These are phyloP conservation scores for Rheum nobile DNA, from an alignment of 148 eudicot species.

Conservation along the genomic window DNA sequence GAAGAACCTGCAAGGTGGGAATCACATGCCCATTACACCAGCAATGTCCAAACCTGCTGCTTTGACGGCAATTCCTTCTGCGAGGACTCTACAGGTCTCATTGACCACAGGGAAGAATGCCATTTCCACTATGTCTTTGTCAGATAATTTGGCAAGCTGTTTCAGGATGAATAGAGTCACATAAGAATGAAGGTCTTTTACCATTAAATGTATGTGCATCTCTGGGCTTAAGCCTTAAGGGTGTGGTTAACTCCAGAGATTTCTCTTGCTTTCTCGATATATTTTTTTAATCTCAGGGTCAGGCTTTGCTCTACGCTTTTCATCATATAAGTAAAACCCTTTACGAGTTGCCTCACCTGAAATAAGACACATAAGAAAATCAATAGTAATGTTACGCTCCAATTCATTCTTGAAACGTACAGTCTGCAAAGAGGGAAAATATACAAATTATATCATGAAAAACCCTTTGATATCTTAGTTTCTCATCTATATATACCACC, in stretches of 20 bases:
- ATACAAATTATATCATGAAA: constrained; percentile 18
- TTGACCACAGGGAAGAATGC: constrained; percentile 88
- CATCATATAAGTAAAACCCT: constrained; percentile 83
- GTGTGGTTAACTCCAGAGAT: constrained; percentile 39
- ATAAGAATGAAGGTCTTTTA: not conserved
- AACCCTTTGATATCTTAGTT: not conserved
- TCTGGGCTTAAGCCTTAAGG: not conserved
- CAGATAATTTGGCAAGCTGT: constrained; percentile 52
- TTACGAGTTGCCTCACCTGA: constrained; percentile 83
- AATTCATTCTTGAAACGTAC: constrained; percentile 91
- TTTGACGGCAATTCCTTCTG: constrained; percentile 88
- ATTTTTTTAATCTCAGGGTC: constrained; percentile 77
- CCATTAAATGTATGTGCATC: not conserved
- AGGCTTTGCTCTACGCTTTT: constrained; percentile 72
- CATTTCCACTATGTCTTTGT: constrained; percentile 85
- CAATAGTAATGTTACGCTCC: constrained; percentile 53
- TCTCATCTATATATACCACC: not conserved
- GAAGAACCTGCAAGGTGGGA: constrained; percentile 80
- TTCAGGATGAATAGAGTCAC: not conserved
- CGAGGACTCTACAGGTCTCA: constrained; percentile 79
- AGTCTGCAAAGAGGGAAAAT: constrained; percentile 34
- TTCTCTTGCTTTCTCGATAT: constrained; percentile 72
- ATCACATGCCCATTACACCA: constrained; percentile 83
- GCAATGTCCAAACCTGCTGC: constrained; percentile 84
- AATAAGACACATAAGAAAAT: constrained; percentile 9